Base-by-base conservation (phyloP, 257 asterid species). In the Penstemon newberryi region DNA sequence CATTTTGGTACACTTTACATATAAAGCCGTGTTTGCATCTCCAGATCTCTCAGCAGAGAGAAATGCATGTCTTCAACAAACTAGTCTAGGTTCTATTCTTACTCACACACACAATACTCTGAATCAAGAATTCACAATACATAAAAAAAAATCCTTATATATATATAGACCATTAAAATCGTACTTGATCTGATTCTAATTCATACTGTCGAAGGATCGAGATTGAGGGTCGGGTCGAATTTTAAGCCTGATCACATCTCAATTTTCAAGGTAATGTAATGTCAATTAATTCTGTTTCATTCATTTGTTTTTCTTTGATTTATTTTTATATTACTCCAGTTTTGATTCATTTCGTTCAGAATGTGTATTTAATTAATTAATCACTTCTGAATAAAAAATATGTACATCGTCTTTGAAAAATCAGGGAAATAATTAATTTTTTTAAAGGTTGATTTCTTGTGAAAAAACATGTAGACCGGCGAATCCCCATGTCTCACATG, bases 1-100 rank as follows among this genome's bases (percentile, higher is more conserved):
- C 70, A 74, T 77, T 58, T 73, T 69, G 60, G 19, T 6, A 59
- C 47, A 56, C 56, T 45, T 63, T 4, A 63, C 4, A 36, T 25
- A 25, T 25, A 25, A 25, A 25, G 36, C 63, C 65, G 45, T 65
- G 56, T 61, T 65, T n/a, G 69, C 72, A 74, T 18, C 46, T 61
- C 19, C 80, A 79, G 76, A 79, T 79, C 81, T 79, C 69, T 60
- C 52, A 7, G 33, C 44, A 19, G 37, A 19, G 37, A 19, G 51
- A 41, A 12, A 38, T 7, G 25, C 3, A 0, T 15, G 15, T 7
- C 7, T 19, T 36, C 43, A 44, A 25, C 33, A 4, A 44, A 54
- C 11, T 8, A 9, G 54, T 13, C 39, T 19, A 39, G 7, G 3
- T 7, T 19, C 50, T 37, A 47, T 1, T n/a, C 11, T 12, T n/a